These are phyloP conservation scores for Obba rivulosa DNA, from an alignment of 768 basidiomycete genomes.

Conservation along the genomic window DNA sequence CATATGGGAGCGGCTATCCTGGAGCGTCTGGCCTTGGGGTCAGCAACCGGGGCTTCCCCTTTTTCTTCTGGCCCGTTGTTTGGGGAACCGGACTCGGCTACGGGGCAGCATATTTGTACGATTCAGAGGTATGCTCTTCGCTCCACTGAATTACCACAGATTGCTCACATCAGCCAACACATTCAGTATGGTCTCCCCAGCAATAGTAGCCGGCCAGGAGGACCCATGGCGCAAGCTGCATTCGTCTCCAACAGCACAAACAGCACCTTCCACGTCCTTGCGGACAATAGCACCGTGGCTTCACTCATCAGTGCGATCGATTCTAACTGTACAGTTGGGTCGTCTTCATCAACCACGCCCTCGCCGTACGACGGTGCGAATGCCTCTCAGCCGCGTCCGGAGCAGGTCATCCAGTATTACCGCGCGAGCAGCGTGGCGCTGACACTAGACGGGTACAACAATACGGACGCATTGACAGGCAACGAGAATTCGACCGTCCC, in stretches of 20 bases:
- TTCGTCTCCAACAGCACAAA: constrained; percentile 25
- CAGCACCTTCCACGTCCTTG: constrained; percentile 28
- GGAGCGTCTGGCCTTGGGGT: constrained; percentile 42
- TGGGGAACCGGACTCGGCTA: constrained; percentile 34
- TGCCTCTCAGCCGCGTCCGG: constrained; percentile 17
- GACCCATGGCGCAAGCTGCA: constrained; percentile 21
- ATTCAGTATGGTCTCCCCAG: constrained; percentile 29
- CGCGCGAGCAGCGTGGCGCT: constrained; percentile 60
- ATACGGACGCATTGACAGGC: constrained; percentile 32
- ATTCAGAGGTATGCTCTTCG: neutral
- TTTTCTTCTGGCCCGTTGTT: constrained; percentile 59
- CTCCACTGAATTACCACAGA: neutral
- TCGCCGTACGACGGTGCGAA: constrained; percentile 25
- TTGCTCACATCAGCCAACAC: neutral
- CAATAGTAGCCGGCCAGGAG: constrained; percentile 32
- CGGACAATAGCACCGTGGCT: constrained; percentile 29
- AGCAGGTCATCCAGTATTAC: constrained; percentile 47
- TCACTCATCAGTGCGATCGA: constrained; percentile 25
- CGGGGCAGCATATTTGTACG: neutral
- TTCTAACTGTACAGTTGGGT: constrained; percentile 24
- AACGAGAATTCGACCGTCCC: constrained; percentile 39
- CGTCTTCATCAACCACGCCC: constrained; percentile 24
- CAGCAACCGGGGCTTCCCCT: constrained; percentile 49
- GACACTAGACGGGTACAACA: constrained; percentile 62
- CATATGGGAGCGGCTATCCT: constrained; percentile 64